These are phyloP conservation scores for Talaromyces islandicus DNA, from an alignment of 2,329 filamentous ascomycete species.

Conservation along the genomic window DNA sequence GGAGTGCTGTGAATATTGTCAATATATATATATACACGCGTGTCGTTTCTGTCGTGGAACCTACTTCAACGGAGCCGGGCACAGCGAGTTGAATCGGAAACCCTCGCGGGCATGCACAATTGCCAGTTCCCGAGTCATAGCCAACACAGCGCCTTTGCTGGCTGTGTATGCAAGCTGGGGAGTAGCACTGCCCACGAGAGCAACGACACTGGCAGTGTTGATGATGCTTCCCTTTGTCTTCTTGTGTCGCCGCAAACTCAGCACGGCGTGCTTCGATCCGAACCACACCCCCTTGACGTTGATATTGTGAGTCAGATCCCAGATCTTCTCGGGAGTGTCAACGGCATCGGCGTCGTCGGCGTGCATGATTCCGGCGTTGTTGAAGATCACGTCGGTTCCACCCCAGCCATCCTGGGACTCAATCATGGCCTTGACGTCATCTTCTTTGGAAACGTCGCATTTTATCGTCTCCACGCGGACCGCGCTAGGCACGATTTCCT, in stretches of 20 bases:
- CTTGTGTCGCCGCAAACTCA: slow-evolving; percentile 69
- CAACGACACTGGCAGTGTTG: slow-evolving; percentile 87
- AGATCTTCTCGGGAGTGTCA: slow-evolving; percentile 81
- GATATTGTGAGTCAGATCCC: slow-evolving; percentile 88
- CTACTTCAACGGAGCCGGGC: slow-evolving; percentile 80
- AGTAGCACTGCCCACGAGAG: slow-evolving; percentile 77
- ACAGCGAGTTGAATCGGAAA: slow-evolving; percentile 84
- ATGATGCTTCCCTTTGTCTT: slow-evolving; percentile 80
- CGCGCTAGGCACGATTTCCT: slow-evolving; percentile 61
- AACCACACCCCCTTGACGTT: slow-evolving; percentile 99
- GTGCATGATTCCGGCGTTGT: slow-evolving; percentile 98
- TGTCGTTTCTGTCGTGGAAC: not conserved
- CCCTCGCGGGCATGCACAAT: slow-evolving; percentile 88
- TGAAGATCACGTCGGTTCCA: slow-evolving; percentile 88
- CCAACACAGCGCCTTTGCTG: slow-evolving; percentile 86
- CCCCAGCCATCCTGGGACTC: slow-evolving; percentile 75
- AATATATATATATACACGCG: not conserved
- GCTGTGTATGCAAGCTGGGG: slow-evolving; percentile 91
- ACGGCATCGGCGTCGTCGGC: slow-evolving; percentile 72
- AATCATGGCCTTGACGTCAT: slow-evolving; percentile 68
- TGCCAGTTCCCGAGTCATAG: slow-evolving; percentile 81
- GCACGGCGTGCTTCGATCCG: slow-evolving; percentile 84
- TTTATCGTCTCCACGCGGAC: slow-evolving; percentile 56
- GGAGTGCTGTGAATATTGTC: slow-evolving; percentile 59
- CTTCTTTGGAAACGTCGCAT: slow-evolving; percentile 81